Base-by-base conservation (phyloP, 306 rosid species). In the Datisca glomerata region DNA sequence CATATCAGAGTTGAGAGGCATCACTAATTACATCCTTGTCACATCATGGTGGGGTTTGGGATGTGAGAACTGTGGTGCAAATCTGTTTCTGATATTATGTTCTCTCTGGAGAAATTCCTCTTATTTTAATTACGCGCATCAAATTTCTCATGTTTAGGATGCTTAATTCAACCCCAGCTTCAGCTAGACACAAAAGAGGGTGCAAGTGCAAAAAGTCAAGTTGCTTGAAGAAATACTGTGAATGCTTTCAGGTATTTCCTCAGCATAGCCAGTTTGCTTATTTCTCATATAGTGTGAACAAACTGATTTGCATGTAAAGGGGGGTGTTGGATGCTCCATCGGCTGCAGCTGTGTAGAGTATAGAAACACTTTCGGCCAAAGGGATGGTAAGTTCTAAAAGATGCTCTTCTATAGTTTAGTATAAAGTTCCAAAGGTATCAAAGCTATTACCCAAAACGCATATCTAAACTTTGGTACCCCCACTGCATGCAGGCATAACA, bases 211-310 rank as follows among this genome's bases (percentile, higher is more conserved):
- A 40, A 28, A 60, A 61, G 29, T 61, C 67, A 16, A 32, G 50
- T 28, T 61, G 67, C 60, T 41, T 53, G 31, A 61, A 61, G 52
- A 61, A 53, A 37, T 61, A 61, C 32, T 61, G 67, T 41, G 67
- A 53, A 47, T 61, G 67, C 47, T 61, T 18, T 54, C 60, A 61
- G 67, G 67, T 53, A 14, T 21, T 36, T 5, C 3, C 13, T 9
- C 24, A 11, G 6, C 20, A 3, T 19, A 12, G 15, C 12, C 7
- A 12, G 8, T 25, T 21, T 54, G 23, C 8, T 31, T 9, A 11
- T 21, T 25, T n/a, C n/a, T n/a, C n/a, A n/a, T n/a, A n/a, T n/a
- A n/a, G n/a, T n/a, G n/a, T n/a, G n/a, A n/a, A n/a, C n/a, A n/a
- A n/a, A n/a, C n/a, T n/a, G n/a, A n/a, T n/a, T 36, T 44, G 8